phyloP scores from a whole-genome alignment of 345 rosid species.

The Eucalyptus marginata region DNA sequence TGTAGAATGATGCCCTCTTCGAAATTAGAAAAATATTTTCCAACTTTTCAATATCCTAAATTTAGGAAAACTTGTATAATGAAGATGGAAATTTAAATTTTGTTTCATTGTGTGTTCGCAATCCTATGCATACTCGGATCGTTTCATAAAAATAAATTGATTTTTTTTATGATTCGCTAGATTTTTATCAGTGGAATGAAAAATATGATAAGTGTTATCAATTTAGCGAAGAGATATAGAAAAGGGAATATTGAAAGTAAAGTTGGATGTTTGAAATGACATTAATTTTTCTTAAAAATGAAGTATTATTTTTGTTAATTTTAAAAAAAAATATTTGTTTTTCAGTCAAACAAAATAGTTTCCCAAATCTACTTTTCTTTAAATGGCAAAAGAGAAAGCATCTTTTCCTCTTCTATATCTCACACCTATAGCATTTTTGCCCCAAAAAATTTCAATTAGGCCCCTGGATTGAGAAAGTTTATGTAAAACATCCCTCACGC shows the following conservation, averaged over 20 bases:
- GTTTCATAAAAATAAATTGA: not conserved
- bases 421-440: not conserved
- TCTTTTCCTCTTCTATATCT: not conserved
- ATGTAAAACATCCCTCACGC: rapidly evolving
- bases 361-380: not conserved
- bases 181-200: rapidly evolving
- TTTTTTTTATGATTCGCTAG: rapidly evolving
- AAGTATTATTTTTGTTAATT: not conserved
- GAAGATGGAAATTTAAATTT: not conserved
- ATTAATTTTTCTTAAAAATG: not conserved
- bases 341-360: not conserved
- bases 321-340: not conserved
- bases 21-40: not conserved
- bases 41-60: not conserved
- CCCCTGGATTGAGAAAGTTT: not conserved
- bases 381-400: not conserved
- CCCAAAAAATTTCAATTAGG: not conserved
- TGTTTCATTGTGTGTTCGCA: not conserved
- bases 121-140: rapidly evolving
- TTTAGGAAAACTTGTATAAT: not conserved
- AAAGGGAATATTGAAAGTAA: not conserved
- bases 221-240: not conserved
- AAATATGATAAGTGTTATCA: rapidly evolving
- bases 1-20: not conserved
- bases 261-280: rapidly evolving